Conservation (phyloP, 306 rosid genomes). For the Ochetophila trinervis region DNA sequence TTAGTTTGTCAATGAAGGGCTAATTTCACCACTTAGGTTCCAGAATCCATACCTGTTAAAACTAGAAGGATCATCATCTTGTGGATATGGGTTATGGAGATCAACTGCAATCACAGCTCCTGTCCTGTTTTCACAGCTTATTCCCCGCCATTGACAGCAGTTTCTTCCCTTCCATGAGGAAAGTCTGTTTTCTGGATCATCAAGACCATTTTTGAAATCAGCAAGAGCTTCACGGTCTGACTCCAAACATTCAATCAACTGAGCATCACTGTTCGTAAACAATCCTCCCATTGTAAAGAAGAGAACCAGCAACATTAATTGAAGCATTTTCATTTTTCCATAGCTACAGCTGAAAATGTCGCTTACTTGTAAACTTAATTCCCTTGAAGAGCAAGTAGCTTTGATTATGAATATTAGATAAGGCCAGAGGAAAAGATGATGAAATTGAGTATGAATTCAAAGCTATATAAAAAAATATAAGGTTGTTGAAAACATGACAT, state of each 20-base stretch:
- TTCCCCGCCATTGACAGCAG: constrained; percentile 46
- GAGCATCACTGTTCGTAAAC: not conserved
- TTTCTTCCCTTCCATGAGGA: constrained; percentile 38
- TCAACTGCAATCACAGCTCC: constrained; percentile 35
- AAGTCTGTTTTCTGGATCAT: no score
- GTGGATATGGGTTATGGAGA: constrained; percentile 32
- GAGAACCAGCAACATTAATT: no score
- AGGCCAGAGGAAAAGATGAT: no score
- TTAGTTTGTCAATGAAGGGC: constrained; percentile 21
- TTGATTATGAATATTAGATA: no score
- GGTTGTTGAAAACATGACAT: no score
- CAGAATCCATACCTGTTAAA: constrained; percentile 20
- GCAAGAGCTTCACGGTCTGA: constrained; percentile 34
- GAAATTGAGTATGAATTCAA: no score
- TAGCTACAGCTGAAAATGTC: constrained; percentile 12
- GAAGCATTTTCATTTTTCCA: no score
- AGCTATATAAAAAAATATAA: no score
- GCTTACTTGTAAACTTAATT: constrained; percentile 7
- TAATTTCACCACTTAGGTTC: constrained; percentile 33
- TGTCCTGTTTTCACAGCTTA: constrained; percentile 30
- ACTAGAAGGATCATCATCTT: not conserved
- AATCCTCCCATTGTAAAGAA: no score
- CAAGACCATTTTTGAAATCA: constrained; percentile 26
- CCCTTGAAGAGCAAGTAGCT: no score
- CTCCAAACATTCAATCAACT: constrained; percentile 19